Percentiles rank a stretch among this genome's conserved stretches.
Evolutionary conservation across 176 grass and related monocot species (phyloP).

Genomic region (Eragrostis curvula): DNA sequence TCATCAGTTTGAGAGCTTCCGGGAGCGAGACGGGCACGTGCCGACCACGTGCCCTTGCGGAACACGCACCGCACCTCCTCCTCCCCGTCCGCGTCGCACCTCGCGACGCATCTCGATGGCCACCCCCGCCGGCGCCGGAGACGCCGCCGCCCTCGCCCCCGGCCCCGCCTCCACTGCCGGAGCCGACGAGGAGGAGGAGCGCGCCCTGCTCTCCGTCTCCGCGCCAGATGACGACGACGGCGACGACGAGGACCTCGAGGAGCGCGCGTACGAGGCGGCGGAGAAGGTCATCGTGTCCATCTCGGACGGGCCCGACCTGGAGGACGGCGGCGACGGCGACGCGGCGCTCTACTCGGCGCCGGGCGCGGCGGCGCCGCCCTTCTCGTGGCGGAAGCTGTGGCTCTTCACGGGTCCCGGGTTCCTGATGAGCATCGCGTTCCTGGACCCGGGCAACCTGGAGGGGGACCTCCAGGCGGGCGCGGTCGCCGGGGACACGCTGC

Average conservation of each 20-base stretch:
- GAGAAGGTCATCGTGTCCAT: constrained; percentile 79
- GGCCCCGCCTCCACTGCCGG: background rate
- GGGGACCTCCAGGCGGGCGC: constrained; percentile 96
- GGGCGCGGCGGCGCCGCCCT: constrained; percentile 37
- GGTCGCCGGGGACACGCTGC: constrained; percentile 81
- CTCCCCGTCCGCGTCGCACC: background rate
- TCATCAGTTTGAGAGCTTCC: background rate
- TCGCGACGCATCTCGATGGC: constrained; percentile 55
- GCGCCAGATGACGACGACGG: constrained; percentile 1
- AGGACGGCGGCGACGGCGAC: constrained; percentile 13
- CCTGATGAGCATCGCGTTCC: constrained; percentile 97
- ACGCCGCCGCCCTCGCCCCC: background rate
- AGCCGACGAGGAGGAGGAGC: constrained; percentile 47
- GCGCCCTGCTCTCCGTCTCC: constrained; percentile 48
- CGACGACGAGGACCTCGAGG: constrained; percentile 57
- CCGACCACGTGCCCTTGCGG: constrained; percentile 7
- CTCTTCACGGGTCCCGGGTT: constrained; percentile 92
- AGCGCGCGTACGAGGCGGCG: constrained; percentile 71
- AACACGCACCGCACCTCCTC: background rate
- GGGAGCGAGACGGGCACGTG: background rate
- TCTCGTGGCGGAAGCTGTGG: constrained; percentile 98
- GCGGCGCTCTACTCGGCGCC: constrained; percentile 1
- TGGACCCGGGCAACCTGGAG: constrained; percentile 97
- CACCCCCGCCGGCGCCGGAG: constrained; percentile 33
- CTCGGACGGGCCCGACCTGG: constrained; percentile 27